Percentiles rank a stretch among this genome's conserved stretches.
Evolutionary conservation across 176 grass and related monocot genomes (phyloP).

Genomic region (Cenchrus fungigraminus): DNA sequence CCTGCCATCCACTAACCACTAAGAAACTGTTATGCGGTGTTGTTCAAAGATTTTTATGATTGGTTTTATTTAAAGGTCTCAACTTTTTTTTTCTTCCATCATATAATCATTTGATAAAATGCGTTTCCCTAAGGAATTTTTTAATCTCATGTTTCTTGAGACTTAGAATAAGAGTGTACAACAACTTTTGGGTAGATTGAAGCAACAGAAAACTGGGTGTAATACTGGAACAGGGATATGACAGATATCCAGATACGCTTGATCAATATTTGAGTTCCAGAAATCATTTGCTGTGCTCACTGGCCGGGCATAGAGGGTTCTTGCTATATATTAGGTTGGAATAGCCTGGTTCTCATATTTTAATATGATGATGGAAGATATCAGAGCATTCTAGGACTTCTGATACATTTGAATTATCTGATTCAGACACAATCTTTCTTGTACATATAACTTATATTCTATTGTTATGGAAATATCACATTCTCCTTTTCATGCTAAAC

Average conservation of each 20-base stretch:
- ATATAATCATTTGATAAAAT: neutral
- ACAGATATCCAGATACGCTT: slow-evolving; percentile 16
- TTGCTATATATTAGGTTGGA: neutral
- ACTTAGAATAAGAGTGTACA: neutral
- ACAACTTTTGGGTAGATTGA: slow-evolving; percentile 16
- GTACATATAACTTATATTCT: slow-evolving; percentile 9
- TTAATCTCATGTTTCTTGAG: slow-evolving; percentile 28
- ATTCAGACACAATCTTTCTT: slow-evolving; percentile 3
- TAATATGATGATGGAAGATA: slow-evolving; percentile 2
- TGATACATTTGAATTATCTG: slow-evolving; percentile 13
- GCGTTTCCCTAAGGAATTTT: neutral
- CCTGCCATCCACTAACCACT: neutral
- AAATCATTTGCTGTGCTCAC: slow-evolving; percentile 8
- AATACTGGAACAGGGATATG: neutral
- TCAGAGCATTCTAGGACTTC: neutral
- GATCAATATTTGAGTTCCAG: neutral
- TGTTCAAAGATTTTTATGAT: neutral
- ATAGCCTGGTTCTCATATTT: neutral
- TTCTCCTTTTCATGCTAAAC: slow-evolving; percentile 9
- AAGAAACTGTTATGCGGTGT: neutral
- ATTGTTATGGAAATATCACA: neutral
- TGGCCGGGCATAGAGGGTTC: slow-evolving; percentile 5
- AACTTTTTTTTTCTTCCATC: neutral
- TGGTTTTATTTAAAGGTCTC: neutral
- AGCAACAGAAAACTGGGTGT: slow-evolving; percentile 18